These are phyloP conservation scores for Globisporangium mamillatum DNA, from an alignment of 352 stramenopile genomes.

Conservation along the genomic window DNA sequence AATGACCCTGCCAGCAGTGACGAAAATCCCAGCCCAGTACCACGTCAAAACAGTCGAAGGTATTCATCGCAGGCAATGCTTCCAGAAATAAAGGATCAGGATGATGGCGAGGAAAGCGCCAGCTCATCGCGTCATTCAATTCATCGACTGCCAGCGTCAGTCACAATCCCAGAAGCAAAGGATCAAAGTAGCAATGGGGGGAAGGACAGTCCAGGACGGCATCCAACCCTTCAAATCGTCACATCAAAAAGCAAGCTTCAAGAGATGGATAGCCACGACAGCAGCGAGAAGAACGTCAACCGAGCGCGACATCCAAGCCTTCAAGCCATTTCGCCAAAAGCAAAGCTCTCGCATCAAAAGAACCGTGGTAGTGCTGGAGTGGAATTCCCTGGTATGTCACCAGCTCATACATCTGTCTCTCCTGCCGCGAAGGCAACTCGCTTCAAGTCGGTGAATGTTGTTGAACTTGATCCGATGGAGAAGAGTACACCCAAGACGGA, in stretches of 20 bases:
- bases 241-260: slow-evolving; percentile 2
- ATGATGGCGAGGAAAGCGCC: background rate
- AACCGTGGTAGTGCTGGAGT: background rate
- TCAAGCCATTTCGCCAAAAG: background rate
- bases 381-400: background rate
- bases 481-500: slow-evolving; percentile 1
- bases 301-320: background rate
- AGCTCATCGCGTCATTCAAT: background rate
- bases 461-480: background rate
- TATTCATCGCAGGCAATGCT: slow-evolving; percentile 3
- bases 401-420: background rate
- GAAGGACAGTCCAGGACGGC: background rate
- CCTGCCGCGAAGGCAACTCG: background rate
- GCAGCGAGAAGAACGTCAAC: background rate
- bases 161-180: background rate
- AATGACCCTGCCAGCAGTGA: background rate
- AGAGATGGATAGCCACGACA: background rate
- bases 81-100: background rate
- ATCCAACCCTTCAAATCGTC: slow-evolving; percentile 2
- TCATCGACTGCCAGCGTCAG: background rate
- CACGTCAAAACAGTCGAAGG: background rate
- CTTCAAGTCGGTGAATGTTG: slow-evolving; percentile 1
- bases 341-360: background rate
- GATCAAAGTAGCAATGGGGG: background rate
- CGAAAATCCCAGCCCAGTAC: background rate